Evolutionary conservation across 2,329 filamentous ascomycete species (phyloP), one percentile per base, ranked within the genome.

Genomic region (Fonsecaea monophora): DNA sequence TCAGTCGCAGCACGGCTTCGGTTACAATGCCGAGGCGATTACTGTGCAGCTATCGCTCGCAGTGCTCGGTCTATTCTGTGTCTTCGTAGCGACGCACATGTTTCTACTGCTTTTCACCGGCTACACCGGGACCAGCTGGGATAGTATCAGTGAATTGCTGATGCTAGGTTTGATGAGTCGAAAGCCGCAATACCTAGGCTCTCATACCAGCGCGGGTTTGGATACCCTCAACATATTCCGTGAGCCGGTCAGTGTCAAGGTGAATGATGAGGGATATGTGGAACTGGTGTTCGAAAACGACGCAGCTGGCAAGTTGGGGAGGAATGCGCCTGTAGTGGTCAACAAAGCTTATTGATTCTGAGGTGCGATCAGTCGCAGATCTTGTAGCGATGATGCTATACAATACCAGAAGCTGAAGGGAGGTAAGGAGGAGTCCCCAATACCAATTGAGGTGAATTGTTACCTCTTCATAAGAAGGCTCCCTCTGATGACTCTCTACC

Each of bases 91-190:
- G 34, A 37, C n/a, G n/a, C 59, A 61, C 40, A 55, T 68, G 10
- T 21, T 65, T 18, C 53, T 48, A 18, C 54, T 38, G 21, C 7
- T 60, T 35, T 8, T 60, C 21, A 60, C 62, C 13, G 62, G 65
- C 40, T 13, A n/a, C 7, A 37, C 38, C 34, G 50, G 38, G 7
- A 55, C n/a, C 50, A 68, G 62, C 32, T 68, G 65, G 65, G 62
- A 68, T 37, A 60, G 62, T 13, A 56, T 65, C 37, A 45, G 40
- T 25, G 65, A 68, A 34, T 30, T 68, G n/a, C 4, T 65, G 30
- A 61, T 68, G 54, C 65, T 68, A 18, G 42, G 42, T 18, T 48
- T 48, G 42, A 48, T 48, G 42, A 48, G 42, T 9, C 42, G 42
- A 12, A 48, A 48, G 42, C 42, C 18, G 18, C n/a, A 48, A 48